Percentiles rank a stretch among this genome's conserved stretches.
Evolutionary conservation across 2,329 filamentous ascomycete species (phyloP).

Genomic region (Escovopsis sp.): DNA sequence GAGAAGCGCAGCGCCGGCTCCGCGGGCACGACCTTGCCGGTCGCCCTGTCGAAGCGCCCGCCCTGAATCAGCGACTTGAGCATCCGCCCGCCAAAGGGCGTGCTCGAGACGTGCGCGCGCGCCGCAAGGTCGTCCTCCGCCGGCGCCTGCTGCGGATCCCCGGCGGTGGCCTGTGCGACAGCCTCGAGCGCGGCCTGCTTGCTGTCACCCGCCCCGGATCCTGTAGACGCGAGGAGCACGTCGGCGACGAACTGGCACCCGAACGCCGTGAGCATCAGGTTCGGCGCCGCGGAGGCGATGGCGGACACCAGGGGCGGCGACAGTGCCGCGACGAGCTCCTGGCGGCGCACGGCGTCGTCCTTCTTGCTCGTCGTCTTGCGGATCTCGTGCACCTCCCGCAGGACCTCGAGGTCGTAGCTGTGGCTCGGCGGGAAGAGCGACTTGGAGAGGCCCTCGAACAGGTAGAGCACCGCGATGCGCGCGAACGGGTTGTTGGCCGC

Average conservation of each 20-base stretch:
- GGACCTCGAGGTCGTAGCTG: conserved; percentile 49
- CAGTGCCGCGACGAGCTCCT: conserved; percentile 59
- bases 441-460: conserved; percentile 54
- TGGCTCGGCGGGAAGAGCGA: conserved; percentile 46
- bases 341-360: conserved; percentile 57
- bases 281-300: conserved; percentile 50
- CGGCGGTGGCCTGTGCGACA: conserved; percentile 45
- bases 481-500: conserved; percentile 51
- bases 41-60: conserved; percentile 64
- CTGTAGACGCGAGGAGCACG: conserved; percentile 59
- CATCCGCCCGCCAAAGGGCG: conserved; percentile 58
- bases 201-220: conserved; percentile 39
- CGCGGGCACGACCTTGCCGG: conserved; percentile 53
- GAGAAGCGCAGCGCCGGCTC: conserved; percentile 71
- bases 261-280: conserved; percentile 60
- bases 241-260: conserved; percentile 80
- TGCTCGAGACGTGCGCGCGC: conserved; percentile 41
- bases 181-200: conserved; percentile 61
- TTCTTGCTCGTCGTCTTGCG: conserved; percentile 85
- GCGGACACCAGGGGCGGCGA: conserved; percentile 62
- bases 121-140: conserved; percentile 25
- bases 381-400: conserved; percentile 65
- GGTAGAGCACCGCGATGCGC: conserved; percentile 59
- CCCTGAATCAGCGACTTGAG: conserved; percentile 84
- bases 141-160: conserved; percentile 31